Evolutionary conservation across 176 grass and related monocot genomes (phyloP).

Genomic region (Eleusine coracana): DNA sequence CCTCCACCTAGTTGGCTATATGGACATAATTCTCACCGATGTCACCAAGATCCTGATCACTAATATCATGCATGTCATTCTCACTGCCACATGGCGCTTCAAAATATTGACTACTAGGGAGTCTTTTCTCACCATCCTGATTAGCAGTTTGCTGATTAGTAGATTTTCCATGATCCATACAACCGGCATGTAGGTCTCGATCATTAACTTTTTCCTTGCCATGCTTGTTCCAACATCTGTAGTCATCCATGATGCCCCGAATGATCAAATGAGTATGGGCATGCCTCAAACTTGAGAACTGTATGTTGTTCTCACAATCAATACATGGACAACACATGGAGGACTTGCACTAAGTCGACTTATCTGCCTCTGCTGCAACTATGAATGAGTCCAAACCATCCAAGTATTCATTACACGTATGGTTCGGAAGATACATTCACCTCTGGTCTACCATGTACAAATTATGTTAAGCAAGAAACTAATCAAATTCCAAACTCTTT

Average conservation of each 20-base stretch:
- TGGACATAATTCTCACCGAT: no score
- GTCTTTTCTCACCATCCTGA: not conserved
- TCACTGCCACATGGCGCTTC: not conserved
- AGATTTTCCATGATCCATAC: not conserved
- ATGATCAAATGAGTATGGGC: not conserved
- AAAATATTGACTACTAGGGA: not conserved
- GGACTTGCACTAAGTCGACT: not conserved
- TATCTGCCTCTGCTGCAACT: not conserved
- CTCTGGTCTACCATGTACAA: not conserved
- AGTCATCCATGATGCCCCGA: not conserved
- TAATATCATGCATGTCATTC: no score
- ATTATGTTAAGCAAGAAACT: no score
- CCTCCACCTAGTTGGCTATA: no score
- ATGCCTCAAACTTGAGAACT: not conserved
- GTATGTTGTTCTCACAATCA: not conserved
- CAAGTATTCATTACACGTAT: not conserved
- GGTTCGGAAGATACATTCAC: not conserved
- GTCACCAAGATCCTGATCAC: no score
- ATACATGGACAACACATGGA: not conserved
- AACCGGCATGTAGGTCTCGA: not conserved
- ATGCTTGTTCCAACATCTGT: not conserved
- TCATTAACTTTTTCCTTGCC: not conserved
- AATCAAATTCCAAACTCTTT: no score
- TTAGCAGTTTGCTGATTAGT: not conserved
- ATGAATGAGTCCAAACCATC: not conserved